A percentile compares a stretch with the other conserved stretches of the same genome.
Evolutionary conservation across 176 grass and related monocot genomes (phyloP).

Genomic region (Carex parvula): DNA sequence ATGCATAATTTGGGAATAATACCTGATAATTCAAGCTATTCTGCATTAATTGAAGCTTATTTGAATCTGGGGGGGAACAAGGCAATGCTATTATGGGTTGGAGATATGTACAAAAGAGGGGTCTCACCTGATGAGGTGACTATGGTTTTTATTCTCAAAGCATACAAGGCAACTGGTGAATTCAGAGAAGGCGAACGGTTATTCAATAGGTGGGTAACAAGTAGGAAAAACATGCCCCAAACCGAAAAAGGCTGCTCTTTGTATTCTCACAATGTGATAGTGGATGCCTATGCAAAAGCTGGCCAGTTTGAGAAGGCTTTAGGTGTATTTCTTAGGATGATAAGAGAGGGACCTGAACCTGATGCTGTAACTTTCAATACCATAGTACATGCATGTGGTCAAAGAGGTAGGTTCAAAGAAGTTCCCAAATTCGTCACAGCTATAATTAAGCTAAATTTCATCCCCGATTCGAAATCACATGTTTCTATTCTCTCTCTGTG

Average conservation of each 20-base stretch:
- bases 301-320: slow-evolving; percentile 70
- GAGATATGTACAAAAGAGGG: slow-evolving; percentile 73
- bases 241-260: slow-evolving; percentile 37
- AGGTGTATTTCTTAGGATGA: slow-evolving; percentile 57
- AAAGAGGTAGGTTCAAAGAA: slow-evolving; percentile 37
- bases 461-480: slow-evolving; percentile 66
- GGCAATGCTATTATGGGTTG: slow-evolving; percentile 50
- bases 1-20: slow-evolving; percentile 50
- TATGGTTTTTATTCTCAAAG: slow-evolving; percentile 61
- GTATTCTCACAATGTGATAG: slow-evolving; percentile 84
- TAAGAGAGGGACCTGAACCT: slow-evolving; percentile 59
- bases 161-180: slow-evolving; percentile 63
- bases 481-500: slow-evolving; percentile 70
- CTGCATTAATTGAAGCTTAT: slow-evolving; percentile 65
- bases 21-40: slow-evolving; percentile 58
- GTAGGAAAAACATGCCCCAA: slow-evolving; percentile 19
- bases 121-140: slow-evolving; percentile 68
- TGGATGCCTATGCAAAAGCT: slow-evolving; percentile 76
- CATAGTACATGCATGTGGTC: slow-evolving; percentile 63
- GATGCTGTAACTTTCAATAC: slow-evolving; percentile 79
- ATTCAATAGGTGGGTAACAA: slow-evolving; percentile 51
- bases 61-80: slow-evolving; percentile 46
- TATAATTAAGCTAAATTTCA: slow-evolving; percentile 53
- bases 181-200: slow-evolving; percentile 51
- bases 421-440: slow-evolving; percentile 51